phyloP scores from a whole-genome alignment of 352 stramenopile genomes.

The Phytophthora rubi region DNA sequence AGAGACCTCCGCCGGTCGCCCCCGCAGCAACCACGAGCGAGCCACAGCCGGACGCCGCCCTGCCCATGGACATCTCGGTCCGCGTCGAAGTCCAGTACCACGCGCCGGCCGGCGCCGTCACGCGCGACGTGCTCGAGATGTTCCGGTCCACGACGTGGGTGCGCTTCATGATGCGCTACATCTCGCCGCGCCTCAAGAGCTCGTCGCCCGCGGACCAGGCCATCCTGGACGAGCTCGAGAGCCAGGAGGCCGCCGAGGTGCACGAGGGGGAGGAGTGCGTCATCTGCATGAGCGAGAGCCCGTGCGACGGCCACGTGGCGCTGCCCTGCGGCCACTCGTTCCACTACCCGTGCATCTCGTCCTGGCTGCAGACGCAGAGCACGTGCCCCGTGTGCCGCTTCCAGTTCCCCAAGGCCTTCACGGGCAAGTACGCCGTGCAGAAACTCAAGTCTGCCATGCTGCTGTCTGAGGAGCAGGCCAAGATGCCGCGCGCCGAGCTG shows the following conservation, averaged over 20 bases:
- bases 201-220: conserved; percentile 64
- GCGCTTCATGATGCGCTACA: conserved; percentile 80
- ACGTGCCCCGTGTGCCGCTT: conserved; percentile 95
- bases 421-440: conserved; percentile 71
- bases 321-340: conserved; percentile 94
- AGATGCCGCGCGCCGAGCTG: conserved; percentile 48
- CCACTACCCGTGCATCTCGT: conserved; percentile 92
- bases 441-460: conserved; percentile 71
- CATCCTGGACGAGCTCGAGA: conserved; percentile 59
- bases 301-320: conserved; percentile 55
- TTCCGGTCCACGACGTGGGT: conserved; percentile 79
- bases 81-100: conserved; percentile 78
- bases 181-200: conserved; percentile 73
- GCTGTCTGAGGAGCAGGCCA: conserved; percentile 50
- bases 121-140: conserved; percentile 72
- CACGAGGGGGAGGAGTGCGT: conserved; percentile 67
- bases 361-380: conserved; percentile 90
- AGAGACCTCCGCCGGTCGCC: conserved; percentile 19
- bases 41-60: conserved; percentile 10
- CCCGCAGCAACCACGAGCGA: conserved; percentile 24
- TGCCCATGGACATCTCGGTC: conserved; percentile 68
- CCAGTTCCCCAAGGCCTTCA: conserved; percentile 83
- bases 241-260: conserved; percentile 37
- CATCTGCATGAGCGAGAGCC: conserved; percentile 91
- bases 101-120: conserved; percentile 50